Evolutionary conservation across 768 basidiomycete species (phyloP), one percentile per base, ranked within the genome.

Genomic region (Tremella yokohamensis): DNA sequence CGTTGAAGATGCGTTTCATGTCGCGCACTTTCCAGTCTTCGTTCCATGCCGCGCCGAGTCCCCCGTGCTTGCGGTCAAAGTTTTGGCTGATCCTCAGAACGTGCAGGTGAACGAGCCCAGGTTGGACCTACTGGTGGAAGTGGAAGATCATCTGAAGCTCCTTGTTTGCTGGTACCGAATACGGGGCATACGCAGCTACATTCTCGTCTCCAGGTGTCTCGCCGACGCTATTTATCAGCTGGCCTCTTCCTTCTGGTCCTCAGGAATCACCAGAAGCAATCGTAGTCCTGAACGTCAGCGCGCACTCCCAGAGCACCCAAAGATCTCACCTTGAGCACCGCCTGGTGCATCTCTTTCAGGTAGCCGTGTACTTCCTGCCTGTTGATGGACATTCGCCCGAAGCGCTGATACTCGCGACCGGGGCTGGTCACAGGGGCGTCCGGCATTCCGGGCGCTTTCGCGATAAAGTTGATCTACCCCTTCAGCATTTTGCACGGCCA

Each of bases 351-450:
- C 75, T 88, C 83, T 62, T 82, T 78, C 47, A 89, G 67, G 66
- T 81, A 88, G 56, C 87, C 83, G 65, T 87, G 85, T 0, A 87
- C 83, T 9, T 78, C 78, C 3, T 85, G 86, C 50, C 87, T 84
- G 66, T 86, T 86, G 8, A 82, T 82, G 61, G 80, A 63, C 0
- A 66, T 84, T 57, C 82, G 73, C 66, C 79, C 76, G 57, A 79
- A 80, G 13, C 80, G 80, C 65, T 87, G 86, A 65, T 80, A 83
- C 50, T 80, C 76, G 37, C 82, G 78, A 29, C 54, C 49, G 9
- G 49, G 49, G 8, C 47, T n/a, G 25, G 47, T 24, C 49, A 88
- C 79, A 0, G 83, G 82, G 1, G 85, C 87, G 60, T 89, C 85
- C 0, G 86, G 85, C 1, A 87, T 79, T 0, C 84, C 84, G 1